Conservation (phyloP, 2,329 filamentous ascomycete genomes). For the Setomelanomma holmii region DNA sequence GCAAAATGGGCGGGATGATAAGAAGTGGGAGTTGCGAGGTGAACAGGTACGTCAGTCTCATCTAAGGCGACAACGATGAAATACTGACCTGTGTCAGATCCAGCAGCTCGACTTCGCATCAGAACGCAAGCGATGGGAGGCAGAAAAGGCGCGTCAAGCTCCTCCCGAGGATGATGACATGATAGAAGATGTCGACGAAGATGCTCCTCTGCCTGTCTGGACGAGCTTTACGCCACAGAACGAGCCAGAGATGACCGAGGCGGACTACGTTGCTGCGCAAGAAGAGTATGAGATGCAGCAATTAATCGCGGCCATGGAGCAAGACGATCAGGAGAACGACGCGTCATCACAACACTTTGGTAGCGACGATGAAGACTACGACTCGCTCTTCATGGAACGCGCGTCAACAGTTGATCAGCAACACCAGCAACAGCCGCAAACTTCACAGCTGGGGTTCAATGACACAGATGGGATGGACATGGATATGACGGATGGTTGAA, state of each 20-base stretch:
- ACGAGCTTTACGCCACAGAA: conserved; percentile 9
- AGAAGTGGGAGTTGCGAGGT: conserved; percentile 53
- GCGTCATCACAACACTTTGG: conserved; percentile 45
- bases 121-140: conserved; percentile 54
- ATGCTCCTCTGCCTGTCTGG: conserved; percentile 10
- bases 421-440: conserved; percentile 32
- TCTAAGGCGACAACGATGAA: background rate
- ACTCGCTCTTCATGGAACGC: conserved; percentile 68
- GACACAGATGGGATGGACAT: conserved; percentile 47
- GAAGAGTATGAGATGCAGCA: conserved; percentile 56
- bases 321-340: conserved; percentile 22
- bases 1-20: conserved; percentile 53
- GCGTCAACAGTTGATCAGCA: conserved; percentile 58
- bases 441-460: conserved; percentile 5
- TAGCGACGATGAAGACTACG: conserved; percentile 68
- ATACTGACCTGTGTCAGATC: conserved; percentile 47
- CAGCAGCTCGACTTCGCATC: conserved; percentile 56
- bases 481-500: conserved; percentile 39
- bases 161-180: conserved; percentile 34
- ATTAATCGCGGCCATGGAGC: conserved; percentile 54
- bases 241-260: conserved; percentile 42
- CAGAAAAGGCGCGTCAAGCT: conserved; percentile 51
- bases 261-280: conserved; percentile 48
- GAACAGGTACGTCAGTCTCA: conserved; percentile 51
- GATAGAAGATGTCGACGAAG: conserved; percentile 32